phyloP scores from a whole-genome alignment of 225 moss, liverwort and hornwort genomes.

The Rhytidiadelphus loreus region DNA sequence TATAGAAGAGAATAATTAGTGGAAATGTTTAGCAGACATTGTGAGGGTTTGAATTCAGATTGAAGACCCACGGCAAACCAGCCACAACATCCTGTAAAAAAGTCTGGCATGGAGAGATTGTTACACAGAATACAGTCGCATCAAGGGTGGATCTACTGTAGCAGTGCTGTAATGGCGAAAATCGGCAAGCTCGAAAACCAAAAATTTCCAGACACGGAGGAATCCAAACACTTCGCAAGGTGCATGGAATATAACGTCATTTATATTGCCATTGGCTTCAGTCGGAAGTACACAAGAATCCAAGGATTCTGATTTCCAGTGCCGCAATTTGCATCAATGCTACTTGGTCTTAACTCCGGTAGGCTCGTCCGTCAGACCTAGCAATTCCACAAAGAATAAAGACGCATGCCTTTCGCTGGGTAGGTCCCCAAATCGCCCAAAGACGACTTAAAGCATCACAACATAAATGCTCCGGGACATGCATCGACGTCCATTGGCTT shows the following conservation, averaged over 20 bases:
- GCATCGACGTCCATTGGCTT: not conserved
- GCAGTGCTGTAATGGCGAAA: not conserved
- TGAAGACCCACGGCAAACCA: not conserved
- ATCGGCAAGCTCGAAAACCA: not conserved
- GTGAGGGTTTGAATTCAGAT: no score
- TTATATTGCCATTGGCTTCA: not conserved
- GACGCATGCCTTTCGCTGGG: not conserved
- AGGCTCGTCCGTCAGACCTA: not conserved
- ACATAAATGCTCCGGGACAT: constrained; percentile 10
- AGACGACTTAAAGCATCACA: not conserved
- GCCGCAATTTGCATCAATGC: constrained; percentile 19
- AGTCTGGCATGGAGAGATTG: not conserved
- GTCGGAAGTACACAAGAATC: not conserved
- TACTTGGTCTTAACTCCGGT: not conserved
- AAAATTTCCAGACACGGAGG: not conserved
- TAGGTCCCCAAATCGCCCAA: not conserved
- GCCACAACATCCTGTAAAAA: not conserved
- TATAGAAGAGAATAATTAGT: not conserved
- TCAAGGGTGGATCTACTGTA: not conserved
- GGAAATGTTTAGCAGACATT: not conserved
- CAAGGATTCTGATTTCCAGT: not conserved
- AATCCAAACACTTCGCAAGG: not conserved
- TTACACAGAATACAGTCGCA: no score
- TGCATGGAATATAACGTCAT: not conserved
- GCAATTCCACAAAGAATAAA: not conserved